Conservation (phyloP, 768 basidiomycete genomes). For the Boletus pseudo-olivaceus region DNA sequence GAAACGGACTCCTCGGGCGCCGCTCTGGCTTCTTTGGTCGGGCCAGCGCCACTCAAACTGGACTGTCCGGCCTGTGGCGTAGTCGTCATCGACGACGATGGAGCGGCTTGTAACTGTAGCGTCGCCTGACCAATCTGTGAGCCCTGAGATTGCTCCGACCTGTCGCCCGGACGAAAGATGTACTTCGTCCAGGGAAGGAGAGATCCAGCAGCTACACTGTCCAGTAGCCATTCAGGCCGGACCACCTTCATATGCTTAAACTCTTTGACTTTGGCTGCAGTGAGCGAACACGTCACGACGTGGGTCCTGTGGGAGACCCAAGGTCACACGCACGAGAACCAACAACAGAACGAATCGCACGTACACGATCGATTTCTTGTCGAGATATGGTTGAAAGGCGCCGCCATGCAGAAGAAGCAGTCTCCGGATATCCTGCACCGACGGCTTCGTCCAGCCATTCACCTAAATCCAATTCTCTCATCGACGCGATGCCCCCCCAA, state of each 20-base stretch:
- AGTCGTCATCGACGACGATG: constrained; percentile 2
- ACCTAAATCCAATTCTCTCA: constrained; percentile 46
- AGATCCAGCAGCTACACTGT: constrained; percentile 63
- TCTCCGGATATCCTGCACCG: constrained; percentile 77
- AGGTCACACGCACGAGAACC: background rate
- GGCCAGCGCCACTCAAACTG: background rate
- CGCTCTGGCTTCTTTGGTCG: background rate
- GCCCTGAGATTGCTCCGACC: constrained; percentile 50
- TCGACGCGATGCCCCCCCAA: background rate
- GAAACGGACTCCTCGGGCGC: background rate
- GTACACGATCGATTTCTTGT: constrained; percentile 70
- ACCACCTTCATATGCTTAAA: constrained; percentile 91
- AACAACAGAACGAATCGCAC: constrained; percentile 21
- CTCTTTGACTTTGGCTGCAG: constrained; percentile 83
- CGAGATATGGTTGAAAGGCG: constrained; percentile 77
- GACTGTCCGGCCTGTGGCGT: background rate
- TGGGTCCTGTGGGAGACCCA: constrained; percentile 64
- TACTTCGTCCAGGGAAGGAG: constrained; percentile 82
- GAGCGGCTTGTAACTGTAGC: constrained; percentile 9
- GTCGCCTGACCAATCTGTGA: constrained; percentile 21
- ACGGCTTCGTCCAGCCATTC: constrained; percentile 86
- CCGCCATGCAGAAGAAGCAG: constrained; percentile 85
- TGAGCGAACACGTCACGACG: constrained; percentile 87
- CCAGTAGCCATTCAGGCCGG: constrained; percentile 81
- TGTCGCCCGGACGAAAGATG: constrained; percentile 50